These are phyloP conservation scores for Hyphodiscus hymeniophilus DNA, from an alignment of 495 filamentous ascomycete genomes.

Conservation along the genomic window DNA sequence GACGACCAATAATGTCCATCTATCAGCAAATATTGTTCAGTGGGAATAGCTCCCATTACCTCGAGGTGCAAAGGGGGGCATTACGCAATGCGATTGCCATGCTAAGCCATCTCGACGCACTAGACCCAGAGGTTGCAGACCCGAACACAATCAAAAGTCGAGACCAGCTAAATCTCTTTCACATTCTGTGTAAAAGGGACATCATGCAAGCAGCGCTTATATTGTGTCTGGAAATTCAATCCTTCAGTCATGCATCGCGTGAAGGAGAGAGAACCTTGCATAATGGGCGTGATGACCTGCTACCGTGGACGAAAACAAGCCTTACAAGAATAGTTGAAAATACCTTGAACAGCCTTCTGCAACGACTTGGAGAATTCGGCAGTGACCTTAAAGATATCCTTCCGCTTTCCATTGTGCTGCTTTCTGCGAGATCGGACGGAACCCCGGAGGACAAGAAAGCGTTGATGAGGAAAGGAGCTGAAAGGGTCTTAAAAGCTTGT, in stretches of 20 bases:
- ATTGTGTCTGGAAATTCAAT: constrained; percentile 16
- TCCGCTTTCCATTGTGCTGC: constrained; percentile 13
- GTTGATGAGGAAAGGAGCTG: constrained; percentile 14
- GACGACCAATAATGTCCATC: constrained; percentile 6
- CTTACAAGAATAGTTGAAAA: constrained; percentile 19
- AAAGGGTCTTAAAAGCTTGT: constrained; percentile 13
- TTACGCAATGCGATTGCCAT: constrained; percentile 7
- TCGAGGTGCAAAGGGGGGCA: constrained; percentile 13
- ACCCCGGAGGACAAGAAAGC: constrained; percentile 9
- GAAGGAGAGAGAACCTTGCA: neutral
- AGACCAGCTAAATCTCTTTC: constrained; percentile 16
- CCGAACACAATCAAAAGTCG: constrained; percentile 7
- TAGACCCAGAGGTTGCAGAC: constrained; percentile 18
- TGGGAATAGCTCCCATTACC: neutral
- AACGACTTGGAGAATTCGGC: constrained; percentile 17
- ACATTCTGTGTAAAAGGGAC: constrained; percentile 14
- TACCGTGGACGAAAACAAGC: constrained; percentile 10
- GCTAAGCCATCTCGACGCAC: constrained; percentile 14
- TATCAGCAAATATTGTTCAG: constrained; percentile 8
- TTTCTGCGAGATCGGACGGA: constrained; percentile 14
- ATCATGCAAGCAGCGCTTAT: constrained; percentile 17
- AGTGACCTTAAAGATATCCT: constrained; percentile 20
- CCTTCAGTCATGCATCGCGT: constrained; percentile 2
- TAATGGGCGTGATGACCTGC: neutral
- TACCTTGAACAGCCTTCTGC: constrained; percentile 12